phyloP scores from a whole-genome alignment of 2,329 filamentous ascomycete genomes.

The Colletotrichum sansevieriae region DNA sequence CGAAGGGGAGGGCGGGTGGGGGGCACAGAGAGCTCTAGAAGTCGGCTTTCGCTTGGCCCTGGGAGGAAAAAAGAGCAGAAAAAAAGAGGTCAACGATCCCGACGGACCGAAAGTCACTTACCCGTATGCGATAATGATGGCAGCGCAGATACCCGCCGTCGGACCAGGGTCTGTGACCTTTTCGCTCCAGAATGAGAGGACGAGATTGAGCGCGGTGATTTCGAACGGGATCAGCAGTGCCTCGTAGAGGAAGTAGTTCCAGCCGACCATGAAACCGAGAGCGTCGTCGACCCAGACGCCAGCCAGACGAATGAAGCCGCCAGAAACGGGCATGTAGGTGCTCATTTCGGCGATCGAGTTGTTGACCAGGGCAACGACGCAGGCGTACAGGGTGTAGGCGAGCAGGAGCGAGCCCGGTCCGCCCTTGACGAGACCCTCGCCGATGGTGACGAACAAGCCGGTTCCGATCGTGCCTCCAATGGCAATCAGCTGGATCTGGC shows the following conservation, averaged over 20 bases:
- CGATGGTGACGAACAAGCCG: conserved; percentile 62
- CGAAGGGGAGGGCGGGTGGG: conserved; percentile 10
- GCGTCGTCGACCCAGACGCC: conserved; percentile 66
- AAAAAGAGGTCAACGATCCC: conserved; percentile 22
- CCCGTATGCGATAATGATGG: conserved; percentile 42
- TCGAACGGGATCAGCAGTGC: conserved; percentile 55
- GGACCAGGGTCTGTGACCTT: conserved; percentile 37
- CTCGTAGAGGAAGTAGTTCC: conserved; percentile 72
- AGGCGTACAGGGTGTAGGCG: conserved; percentile 40
- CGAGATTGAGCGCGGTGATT: conserved; percentile 44
- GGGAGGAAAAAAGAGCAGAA: background rate
- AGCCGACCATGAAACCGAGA: conserved; percentile 67
- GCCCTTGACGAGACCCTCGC: conserved; percentile 49
- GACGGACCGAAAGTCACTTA: conserved; percentile 23
- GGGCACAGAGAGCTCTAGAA: conserved; percentile 34
- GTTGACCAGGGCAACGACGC: conserved; percentile 57
- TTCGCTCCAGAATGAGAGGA: conserved; percentile 46
- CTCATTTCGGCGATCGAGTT: conserved; percentile 47
- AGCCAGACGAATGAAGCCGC: conserved; percentile 35
- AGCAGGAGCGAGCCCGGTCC: conserved; percentile 39
- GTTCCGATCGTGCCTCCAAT: conserved; percentile 63
- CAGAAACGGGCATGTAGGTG: conserved; percentile 51
- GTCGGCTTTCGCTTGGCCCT: conserved; percentile 15
- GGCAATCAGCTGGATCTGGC: conserved; percentile 61
- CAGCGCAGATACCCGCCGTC: conserved; percentile 44